Evolutionary conservation across 805 yeast species (phyloP).

Genomic region (Metschnikowia cubensis): DNA sequence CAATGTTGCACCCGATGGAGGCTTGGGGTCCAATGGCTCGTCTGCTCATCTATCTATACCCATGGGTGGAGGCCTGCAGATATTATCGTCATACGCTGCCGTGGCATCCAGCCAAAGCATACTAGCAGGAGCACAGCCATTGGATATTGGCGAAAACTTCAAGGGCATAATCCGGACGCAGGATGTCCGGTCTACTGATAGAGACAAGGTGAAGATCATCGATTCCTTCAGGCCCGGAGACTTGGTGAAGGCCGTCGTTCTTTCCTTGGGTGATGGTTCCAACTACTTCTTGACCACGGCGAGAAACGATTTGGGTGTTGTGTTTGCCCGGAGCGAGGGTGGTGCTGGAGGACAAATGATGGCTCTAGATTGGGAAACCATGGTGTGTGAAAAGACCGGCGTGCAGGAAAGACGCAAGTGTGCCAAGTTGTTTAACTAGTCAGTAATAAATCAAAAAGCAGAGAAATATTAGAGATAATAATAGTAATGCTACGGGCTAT

Average conservation of each 20-base stretch:
- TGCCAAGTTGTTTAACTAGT: slow-evolving; percentile 68
- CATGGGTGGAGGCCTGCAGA: slow-evolving; percentile 54
- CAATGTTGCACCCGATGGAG: slow-evolving; percentile 55
- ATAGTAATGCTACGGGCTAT: neutral
- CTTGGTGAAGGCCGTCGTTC: slow-evolving; percentile 74
- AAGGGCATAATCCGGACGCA: slow-evolving; percentile 82
- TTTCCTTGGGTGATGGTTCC: slow-evolving; percentile 91
- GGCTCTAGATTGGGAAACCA: slow-evolving; percentile 94
- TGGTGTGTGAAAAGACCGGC: slow-evolving; percentile 78
- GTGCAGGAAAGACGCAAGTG: slow-evolving; percentile 77
- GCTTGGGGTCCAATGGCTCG: slow-evolving; percentile 56
- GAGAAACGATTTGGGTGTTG: slow-evolving; percentile 86
- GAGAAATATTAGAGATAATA: neutral
- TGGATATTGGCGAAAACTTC: slow-evolving; percentile 82
- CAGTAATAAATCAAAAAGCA: neutral
- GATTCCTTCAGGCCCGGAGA: slow-evolving; percentile 90
- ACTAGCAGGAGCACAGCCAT: slow-evolving; percentile 36
- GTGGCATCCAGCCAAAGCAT: slow-evolving; percentile 42
- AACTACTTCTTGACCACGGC: slow-evolving; percentile 89
- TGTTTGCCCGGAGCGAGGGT: slow-evolving; percentile 73
- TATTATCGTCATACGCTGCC: slow-evolving; percentile 30
- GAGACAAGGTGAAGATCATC: slow-evolving; percentile 77
- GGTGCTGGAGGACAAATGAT: slow-evolving; percentile 73
- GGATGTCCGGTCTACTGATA: slow-evolving; percentile 86
- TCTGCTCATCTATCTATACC: slow-evolving; percentile 36